Base-by-base conservation (phyloP, 2,329 filamentous ascomycete species). In the Gaeumannomyces sp. region DNA sequence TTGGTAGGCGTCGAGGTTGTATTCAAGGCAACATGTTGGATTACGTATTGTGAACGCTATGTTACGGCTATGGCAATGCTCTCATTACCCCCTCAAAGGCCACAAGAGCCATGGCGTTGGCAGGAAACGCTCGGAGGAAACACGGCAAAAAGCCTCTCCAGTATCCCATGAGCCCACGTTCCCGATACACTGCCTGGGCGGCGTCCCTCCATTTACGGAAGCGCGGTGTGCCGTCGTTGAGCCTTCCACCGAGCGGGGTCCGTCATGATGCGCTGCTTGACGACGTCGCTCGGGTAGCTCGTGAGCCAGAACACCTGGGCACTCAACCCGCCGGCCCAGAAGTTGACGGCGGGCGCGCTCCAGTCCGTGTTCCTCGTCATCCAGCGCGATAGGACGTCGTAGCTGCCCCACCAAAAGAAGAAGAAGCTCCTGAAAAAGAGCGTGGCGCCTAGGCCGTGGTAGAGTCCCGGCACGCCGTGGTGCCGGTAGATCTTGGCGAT, bases 361-460 rank as follows among this genome's bases (percentile, higher is more conserved):
- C 97, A 79, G 16, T 71, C 77, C 2, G 93, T 97, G 71, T 87
- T 80, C 25, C 85, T 76, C 64, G 85, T 80, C 73, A 98, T 80
- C 66, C 83, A 78, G 28, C 86, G 82, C 6, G 91, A 91, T 70
- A 98, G 84, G 35, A 97, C 71, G 72, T 97, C 94, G 79, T 99
- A 99, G 66, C 88, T 90, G n/a, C 89, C 88, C 95, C 95, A 99
- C 93, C 93, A 98, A 80, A 89, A 95, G 83, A 97, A 97, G 82
- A 99, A 99, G 79, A 94, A 96, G 19, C 88, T 87, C 25, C 95
- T 86, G 80, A 98, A 98, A 61, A 98, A 77, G 61, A 98, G 80
- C 0, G 95, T 98, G 1, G 95, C 91, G 53, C 78, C 81, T 16
- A 99, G 83, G 0, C 95, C 95, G 73, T 92, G 93, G 76, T 94